Evolutionary conservation across 768 basidiomycete genomes (phyloP), one percentile per base, ranked within the genome.

Genomic region (Boletus sensibilis): DNA sequence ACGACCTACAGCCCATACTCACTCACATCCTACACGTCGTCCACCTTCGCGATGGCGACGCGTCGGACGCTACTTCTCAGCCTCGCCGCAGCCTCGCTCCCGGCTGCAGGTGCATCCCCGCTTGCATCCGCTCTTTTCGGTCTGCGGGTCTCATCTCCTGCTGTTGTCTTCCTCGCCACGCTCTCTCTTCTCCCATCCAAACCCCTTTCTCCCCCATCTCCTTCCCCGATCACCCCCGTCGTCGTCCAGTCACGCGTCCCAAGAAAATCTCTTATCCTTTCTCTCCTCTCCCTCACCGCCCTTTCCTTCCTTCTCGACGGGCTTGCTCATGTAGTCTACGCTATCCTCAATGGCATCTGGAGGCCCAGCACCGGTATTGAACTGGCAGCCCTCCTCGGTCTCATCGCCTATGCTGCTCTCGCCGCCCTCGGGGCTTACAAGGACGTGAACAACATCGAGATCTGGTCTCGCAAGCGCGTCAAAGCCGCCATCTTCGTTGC

Each of bases 391-490:
- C 65, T 91, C 41, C 68, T 86, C 42, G 91, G 89, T 52, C 78
- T 92, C 33, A 64, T 83, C 40, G 87, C 86, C 5, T 90, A 89
- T 62, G 75, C 84, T 35, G 86, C 87, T 37, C 75, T 93, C 47
- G 87, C 90, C 14, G 83, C 84, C 11, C 74, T 91, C 42, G 91
- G 91, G 10, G 79, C 88, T 13, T 92, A 85, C 83, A 91, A 92
- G 72, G 90, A 90, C 59, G 75, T 88, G 52, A 79, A 82, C 31
- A 87, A 87, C 35, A 78, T 85, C 35, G 76, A 83, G 38, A 82
- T 90, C 18, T 91, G 88, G 89, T 79, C 77, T 34, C 67, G 82
- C 62, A 82, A 68, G 58, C 79, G 83, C 45, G 70, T 90, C 63
- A 88, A 79, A 68, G 43, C 75, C 8, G 79, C 83, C 42, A 72